Conservation (phyloP, 805 yeast species). For the Kodamaea kaohsiungensis region DNA sequence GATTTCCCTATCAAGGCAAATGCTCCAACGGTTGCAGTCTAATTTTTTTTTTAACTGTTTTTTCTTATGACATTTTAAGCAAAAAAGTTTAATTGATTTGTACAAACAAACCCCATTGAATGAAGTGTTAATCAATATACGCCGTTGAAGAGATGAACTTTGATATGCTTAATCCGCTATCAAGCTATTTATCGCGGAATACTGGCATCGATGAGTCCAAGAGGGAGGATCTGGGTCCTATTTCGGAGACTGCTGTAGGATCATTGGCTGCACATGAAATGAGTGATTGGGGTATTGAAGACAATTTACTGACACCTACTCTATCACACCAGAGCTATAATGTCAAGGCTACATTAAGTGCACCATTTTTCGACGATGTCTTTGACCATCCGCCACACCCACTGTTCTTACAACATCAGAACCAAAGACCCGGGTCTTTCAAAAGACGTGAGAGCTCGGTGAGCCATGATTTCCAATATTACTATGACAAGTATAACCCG, state of each 20-base stretch:
- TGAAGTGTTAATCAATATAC: background rate
- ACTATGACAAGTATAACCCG: conserved; percentile 14
- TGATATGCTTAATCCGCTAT: conserved; percentile 26
- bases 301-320: conserved; percentile 14
- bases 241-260: background rate
- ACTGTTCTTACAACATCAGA: conserved; percentile 5
- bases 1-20: background rate
- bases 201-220: conserved; percentile 1
- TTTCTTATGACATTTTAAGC: background rate
- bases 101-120: background rate
- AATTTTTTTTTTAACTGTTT: background rate
- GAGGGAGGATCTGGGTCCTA: background rate
- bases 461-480: conserved; percentile 13
- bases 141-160: conserved; percentile 23
- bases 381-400: conserved; percentile 5
- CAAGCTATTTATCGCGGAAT: conserved; percentile 22
- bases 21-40: background rate
- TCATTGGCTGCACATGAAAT: conserved; percentile 11
- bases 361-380: conserved; percentile 2
- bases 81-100: conserved; percentile 1
- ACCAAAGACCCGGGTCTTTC: background rate
- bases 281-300: conserved; percentile 43
- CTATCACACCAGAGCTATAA: conserved; percentile 10
- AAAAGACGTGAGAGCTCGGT: conserved; percentile 5
- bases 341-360: conserved; percentile 6